A percentile compares a stretch with the other conserved stretches of the same genome.
Evolutionary conservation across 352 stramenopile species (phyloP).

Genomic region (Hyaloperonospora arabidopsidis): DNA sequence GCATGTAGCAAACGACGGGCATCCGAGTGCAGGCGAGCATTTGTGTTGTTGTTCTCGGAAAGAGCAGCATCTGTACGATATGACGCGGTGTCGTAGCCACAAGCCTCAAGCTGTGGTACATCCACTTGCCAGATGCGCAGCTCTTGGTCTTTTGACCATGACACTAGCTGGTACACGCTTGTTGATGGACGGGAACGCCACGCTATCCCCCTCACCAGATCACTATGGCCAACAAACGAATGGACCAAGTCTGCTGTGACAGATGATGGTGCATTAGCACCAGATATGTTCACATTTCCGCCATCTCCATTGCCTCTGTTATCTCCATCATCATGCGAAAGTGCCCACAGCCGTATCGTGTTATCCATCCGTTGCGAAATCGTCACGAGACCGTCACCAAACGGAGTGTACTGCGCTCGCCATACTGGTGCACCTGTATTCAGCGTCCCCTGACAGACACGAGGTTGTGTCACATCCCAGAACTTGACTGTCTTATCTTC

Average conservation of each 20-base stretch:
- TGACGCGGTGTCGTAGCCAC: slow-evolving; percentile 42
- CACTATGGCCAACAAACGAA: slow-evolving; percentile 51
- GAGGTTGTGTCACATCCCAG: slow-evolving; percentile 63
- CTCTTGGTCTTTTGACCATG: slow-evolving; percentile 77
- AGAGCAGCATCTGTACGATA: slow-evolving; percentile 27
- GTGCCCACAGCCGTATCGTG: slow-evolving; percentile 54
- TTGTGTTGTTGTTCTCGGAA: slow-evolving; percentile 19
- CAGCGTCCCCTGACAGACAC: slow-evolving; percentile 53
- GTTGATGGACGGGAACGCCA: slow-evolving; percentile 44
- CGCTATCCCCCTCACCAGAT: slow-evolving; percentile 58
- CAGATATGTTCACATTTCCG: slow-evolving; percentile 10
- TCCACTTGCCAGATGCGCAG: slow-evolving; percentile 69
- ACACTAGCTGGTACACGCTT: slow-evolving; percentile 59
- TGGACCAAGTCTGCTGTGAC: slow-evolving; percentile 44
- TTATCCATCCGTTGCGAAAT: slow-evolving; percentile 59
- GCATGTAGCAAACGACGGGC: slow-evolving; percentile 14
- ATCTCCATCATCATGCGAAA: slow-evolving; percentile 32
- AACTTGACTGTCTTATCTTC: slow-evolving; percentile 83
- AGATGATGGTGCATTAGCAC: slow-evolving; percentile 12
- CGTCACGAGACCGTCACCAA: slow-evolving; percentile 76
- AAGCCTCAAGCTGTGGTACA: slow-evolving; percentile 49
- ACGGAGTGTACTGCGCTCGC: slow-evolving; percentile 68
- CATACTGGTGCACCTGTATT: slow-evolving; percentile 57
- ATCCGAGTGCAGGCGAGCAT: slow-evolving; percentile 15
- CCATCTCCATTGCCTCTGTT: slow-evolving; percentile 11